Percentiles rank a stretch among this genome's conserved stretches.
Evolutionary conservation across 352 stramenopile species (phyloP).

Genomic region (Pythium diclinum): DNA sequence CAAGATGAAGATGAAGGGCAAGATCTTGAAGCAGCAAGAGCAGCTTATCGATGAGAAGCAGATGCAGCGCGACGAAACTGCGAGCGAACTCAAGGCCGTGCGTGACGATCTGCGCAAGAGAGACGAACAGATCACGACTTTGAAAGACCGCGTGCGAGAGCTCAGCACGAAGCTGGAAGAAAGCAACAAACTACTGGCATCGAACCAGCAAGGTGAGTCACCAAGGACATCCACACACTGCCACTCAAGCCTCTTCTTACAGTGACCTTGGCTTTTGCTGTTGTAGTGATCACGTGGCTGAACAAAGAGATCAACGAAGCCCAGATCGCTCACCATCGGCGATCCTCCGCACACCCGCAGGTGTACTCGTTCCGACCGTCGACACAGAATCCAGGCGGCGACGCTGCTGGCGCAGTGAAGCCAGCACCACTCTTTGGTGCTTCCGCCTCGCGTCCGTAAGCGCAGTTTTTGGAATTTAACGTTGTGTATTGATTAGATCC

Average conservation of each 20-base stretch:
- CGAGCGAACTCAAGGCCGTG: slow-evolving; percentile 55
- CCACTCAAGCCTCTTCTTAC: background rate
- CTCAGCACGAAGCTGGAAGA: slow-evolving; percentile 85
- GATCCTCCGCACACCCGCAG: slow-evolving; percentile 58
- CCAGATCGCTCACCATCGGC: slow-evolving; percentile 68
- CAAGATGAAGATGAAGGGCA: slow-evolving; percentile 86
- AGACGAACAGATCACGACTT: slow-evolving; percentile 56
- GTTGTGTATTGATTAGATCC: slow-evolving; percentile 12
- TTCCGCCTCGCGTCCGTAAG: slow-evolving; percentile 11
- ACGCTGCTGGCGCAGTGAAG: background rate
- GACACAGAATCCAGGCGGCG: slow-evolving; percentile 32
- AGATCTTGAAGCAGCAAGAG: slow-evolving; percentile 90
- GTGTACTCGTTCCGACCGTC: slow-evolving; percentile 62
- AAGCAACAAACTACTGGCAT: slow-evolving; percentile 84
- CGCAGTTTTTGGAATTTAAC: slow-evolving; percentile 16
- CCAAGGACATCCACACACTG: too few species aligned
- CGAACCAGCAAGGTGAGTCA: slow-evolving; percentile 82
- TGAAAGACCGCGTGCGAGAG: slow-evolving; percentile 70
- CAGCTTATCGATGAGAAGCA: slow-evolving; percentile 80
- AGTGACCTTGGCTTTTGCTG: background rate
- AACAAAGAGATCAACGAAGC: slow-evolving; percentile 92
- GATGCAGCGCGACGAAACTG: slow-evolving; percentile 57
- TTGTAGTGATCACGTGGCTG: slow-evolving; percentile 83
- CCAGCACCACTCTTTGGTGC: slow-evolving; percentile 10
- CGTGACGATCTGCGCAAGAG: slow-evolving; percentile 70